Base-by-base conservation (phyloP, 1,139 yeast genomes). In the Lodderomyces elongisporus region DNA sequence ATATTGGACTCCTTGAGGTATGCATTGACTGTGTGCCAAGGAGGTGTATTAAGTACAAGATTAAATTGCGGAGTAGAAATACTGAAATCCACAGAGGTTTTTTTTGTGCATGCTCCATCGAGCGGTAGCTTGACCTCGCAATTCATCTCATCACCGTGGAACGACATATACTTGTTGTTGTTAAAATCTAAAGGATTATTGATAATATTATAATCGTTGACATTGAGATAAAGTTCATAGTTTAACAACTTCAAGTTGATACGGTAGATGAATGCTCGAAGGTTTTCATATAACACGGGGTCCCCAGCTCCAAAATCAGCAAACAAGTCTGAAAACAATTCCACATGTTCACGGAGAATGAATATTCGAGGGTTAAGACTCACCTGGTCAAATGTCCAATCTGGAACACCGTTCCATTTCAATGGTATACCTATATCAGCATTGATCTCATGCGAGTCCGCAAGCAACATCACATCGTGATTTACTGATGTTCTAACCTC, bases 1-100 rank as follows among this genome's bases (percentile, higher is more conserved):
- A 80, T 61, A 28, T 74, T 76, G 14, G 76, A 71, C 17, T 70
- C 66, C 32, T 69, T 70, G 60, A 83, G 56, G 45, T 89, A 91
- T 31, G 84, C 80, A 43, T 79, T 73, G 13, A 79, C 62, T 0
- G 97, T 88, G 50, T 87, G 94, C 95, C 97, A 91, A 0, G 91
- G 82, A 0, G 97, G 97, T 0, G 93, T 76, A 39, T 79, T 83
- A 4, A 89, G 56, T 1, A 74, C 62, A 31, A 89, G 50, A 34
- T 79, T 74, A 45, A 87, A 77, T 33, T 58, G 58, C 0, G 87
- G 77, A 0, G 95, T 82, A 25, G 46, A 45, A 2, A 87, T 46
- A 1, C 58, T 54, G 45, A 72, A 85, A 4, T 68, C 60, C 13
- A 85, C 66, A 0, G 75, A 69, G 3, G 79, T 77, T 5, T 73